Percentiles rank a stretch among this genome's conserved stretches.
Evolutionary conservation across 2,329 filamentous ascomycete genomes (phyloP).

Genomic region (Anisogramma anomala): DNA sequence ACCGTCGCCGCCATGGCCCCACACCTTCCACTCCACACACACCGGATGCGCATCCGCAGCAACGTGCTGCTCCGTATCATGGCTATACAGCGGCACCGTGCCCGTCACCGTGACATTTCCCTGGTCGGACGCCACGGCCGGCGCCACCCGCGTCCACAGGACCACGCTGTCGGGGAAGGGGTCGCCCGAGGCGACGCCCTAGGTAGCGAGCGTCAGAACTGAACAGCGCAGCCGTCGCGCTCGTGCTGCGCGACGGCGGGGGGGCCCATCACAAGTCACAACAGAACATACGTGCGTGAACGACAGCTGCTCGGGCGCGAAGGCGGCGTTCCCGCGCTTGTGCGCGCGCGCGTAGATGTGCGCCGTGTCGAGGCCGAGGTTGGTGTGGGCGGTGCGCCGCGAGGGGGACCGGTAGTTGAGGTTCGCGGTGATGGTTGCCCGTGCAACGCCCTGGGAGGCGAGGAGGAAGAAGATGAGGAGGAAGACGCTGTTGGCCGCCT

Average conservation of each 20-base stretch:
- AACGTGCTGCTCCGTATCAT: slow-evolving; percentile 32
- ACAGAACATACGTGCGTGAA: too few species aligned
- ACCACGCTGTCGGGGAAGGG: slow-evolving; percentile 43
- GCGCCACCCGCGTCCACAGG: slow-evolving; percentile 33
- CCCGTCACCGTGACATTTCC: slow-evolving; percentile 32
- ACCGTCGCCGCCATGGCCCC: not conserved
- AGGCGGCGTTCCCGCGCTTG: too few species aligned
- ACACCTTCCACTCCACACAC: slow-evolving; percentile 55
- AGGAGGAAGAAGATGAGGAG: too few species aligned
- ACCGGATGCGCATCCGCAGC: slow-evolving; percentile 47
- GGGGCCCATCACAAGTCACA: too few species aligned
- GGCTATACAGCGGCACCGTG: slow-evolving; percentile 28
- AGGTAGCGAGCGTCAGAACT: too few species aligned
- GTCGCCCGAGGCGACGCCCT: slow-evolving; percentile 40
- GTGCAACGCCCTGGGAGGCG: too few species aligned
- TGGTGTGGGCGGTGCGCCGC: slow-evolving; percentile 37
- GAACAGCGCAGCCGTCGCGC: too few species aligned
- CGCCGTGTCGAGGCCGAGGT: slow-evolving; percentile 44
- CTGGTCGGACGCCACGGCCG: slow-evolving; percentile 31
- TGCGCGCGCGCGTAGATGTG: slow-evolving; percentile 45
- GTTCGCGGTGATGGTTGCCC: too few species aligned
- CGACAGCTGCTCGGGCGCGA: too few species aligned
- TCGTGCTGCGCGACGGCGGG: too few species aligned
- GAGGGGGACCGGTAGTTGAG: slow-evolving; percentile 52
- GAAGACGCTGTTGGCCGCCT: too few species aligned